Percentiles rank a stretch among this genome's conserved stretches.
These are phyloP conservation scores for Heritiera littoralis DNA, from an alignment of 345 rosid genomes.

Conservation along the genomic window DNA sequence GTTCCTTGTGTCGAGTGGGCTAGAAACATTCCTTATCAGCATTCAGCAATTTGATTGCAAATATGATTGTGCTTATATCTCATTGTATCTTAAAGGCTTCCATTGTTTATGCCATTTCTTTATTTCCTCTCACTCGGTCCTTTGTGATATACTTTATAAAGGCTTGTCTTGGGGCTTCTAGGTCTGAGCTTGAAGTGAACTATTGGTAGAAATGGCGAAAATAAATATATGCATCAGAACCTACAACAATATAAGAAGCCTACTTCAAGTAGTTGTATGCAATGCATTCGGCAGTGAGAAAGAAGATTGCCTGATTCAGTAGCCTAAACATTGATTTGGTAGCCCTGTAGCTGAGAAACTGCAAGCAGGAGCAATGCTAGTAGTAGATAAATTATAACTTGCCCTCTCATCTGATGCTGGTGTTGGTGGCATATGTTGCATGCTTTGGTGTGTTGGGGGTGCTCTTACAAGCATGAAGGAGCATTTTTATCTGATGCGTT, in stretches of 20 bases:
- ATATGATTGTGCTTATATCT: background rate
- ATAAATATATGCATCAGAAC: background rate
- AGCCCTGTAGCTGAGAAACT: conserved; percentile 28
- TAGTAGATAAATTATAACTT: conserved; percentile 32
- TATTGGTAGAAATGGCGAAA: conserved; percentile 17
- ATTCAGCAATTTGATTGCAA: background rate
- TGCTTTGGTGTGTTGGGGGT: too few species aligned
- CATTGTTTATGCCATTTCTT: background rate
- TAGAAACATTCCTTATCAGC: too few species aligned
- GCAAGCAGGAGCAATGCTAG: conserved; percentile 41
- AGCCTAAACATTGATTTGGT: conserved; percentile 39
- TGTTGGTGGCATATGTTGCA: too few species aligned
- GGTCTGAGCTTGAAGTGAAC: conserved; percentile 40
- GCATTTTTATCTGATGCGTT: too few species aligned
- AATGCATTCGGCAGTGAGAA: background rate
- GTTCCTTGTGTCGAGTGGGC: too few species aligned
- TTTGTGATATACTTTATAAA: background rate
- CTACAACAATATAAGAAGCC: background rate
- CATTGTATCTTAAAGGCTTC: background rate
- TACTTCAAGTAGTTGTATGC: background rate
- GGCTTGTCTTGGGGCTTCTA: conserved; percentile 23
- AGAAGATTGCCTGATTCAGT: conserved; percentile 44
- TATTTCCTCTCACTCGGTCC: background rate
- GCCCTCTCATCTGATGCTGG: conserved; percentile 49
- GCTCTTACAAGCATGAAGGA: too few species aligned